Evolutionary conservation across 176 grass and related monocot genomes (phyloP).

Genomic region (Oryza brachyantha): DNA sequence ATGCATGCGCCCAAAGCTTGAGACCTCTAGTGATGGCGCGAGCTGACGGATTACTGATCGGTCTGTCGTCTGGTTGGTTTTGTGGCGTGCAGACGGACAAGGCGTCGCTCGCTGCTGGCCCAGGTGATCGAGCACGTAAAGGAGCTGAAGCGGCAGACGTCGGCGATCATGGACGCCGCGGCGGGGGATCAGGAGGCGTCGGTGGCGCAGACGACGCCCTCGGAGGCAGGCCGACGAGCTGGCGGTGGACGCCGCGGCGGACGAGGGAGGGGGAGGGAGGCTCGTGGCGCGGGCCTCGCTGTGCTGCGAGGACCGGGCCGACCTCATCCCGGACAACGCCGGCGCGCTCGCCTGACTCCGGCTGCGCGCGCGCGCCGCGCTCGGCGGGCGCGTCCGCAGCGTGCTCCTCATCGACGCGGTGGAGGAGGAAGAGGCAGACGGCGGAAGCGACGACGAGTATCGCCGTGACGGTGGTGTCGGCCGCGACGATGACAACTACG

Average conservation of each 20-base stretch:
- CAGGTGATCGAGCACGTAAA: conserved; percentile 97
- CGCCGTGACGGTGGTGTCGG: too few species aligned
- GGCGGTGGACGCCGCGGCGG: conserved; percentile 48
- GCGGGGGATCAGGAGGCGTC: neutral
- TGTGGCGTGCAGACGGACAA: conserved; percentile 70
- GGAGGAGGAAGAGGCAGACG: neutral
- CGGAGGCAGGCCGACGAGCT: conserved; percentile 86
- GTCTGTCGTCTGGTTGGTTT: too few species aligned
- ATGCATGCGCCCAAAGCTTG: conserved; percentile 21
- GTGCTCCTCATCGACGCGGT: conserved; percentile 65
- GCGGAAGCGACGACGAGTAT: neutral
- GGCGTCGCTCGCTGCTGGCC: conserved; percentile 83
- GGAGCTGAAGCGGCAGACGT: conserved; percentile 88
- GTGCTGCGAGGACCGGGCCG: conserved; percentile 85
- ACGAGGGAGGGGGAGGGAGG: conserved; percentile 52
- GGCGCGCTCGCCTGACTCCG: conserved; percentile 60
- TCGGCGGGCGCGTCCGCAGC: conserved; percentile 84
- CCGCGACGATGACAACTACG: neutral
- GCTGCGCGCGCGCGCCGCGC: conserved; percentile 60
- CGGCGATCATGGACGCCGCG: conserved; percentile 29
- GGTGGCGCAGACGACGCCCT: conserved; percentile 25
- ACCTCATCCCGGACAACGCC: conserved; percentile 74
- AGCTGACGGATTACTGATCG: too few species aligned
- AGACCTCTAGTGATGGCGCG: too few species aligned
- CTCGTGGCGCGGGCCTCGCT: conserved; percentile 68